Evolutionary conservation across 208 protist genomes (phyloP).

Genomic region (Leptomonas pyrrhocoris): DNA sequence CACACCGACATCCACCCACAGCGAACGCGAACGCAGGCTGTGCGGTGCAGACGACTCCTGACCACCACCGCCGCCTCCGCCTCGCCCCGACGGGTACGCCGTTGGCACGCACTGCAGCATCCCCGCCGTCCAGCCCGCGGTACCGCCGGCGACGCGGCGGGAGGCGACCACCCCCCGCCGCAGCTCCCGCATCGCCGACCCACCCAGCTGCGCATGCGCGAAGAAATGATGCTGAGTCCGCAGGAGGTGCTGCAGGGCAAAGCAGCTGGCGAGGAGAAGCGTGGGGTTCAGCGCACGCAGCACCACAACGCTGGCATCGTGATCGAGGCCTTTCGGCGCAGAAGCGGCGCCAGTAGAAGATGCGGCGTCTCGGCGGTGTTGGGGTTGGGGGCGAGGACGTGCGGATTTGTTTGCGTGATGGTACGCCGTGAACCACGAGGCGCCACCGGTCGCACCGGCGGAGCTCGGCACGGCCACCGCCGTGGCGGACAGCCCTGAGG

Average conservation of each 20-base stretch:
- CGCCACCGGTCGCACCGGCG: background rate
- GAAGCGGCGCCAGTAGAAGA: background rate
- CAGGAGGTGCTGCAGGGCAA: conserved; percentile 29
- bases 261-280: conserved; percentile 19
- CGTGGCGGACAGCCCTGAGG: background rate
- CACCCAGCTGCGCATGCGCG: conserved; percentile 16
- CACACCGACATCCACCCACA: conserved; percentile 6
- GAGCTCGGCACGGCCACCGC: conserved; percentile 8
- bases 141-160: conserved; percentile 1
- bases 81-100: background rate
- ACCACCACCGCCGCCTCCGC: background rate
- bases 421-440: conserved; percentile 22
- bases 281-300: conserved; percentile 12
- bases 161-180: conserved; percentile 8
- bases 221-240: conserved; percentile 22
- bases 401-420: conserved; percentile 5
- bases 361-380: background rate
- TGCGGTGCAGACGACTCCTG: background rate
- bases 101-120: conserved; percentile 18
- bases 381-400: background rate
- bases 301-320: background rate
- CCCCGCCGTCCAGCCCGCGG: conserved; percentile 9
- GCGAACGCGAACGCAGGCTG: conserved; percentile 6
- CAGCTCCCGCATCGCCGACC: conserved; percentile 24
- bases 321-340: background rate